phyloP scores from a whole-genome alignment of 805 yeast genomes.

The Suhomyces faveliae region DNA sequence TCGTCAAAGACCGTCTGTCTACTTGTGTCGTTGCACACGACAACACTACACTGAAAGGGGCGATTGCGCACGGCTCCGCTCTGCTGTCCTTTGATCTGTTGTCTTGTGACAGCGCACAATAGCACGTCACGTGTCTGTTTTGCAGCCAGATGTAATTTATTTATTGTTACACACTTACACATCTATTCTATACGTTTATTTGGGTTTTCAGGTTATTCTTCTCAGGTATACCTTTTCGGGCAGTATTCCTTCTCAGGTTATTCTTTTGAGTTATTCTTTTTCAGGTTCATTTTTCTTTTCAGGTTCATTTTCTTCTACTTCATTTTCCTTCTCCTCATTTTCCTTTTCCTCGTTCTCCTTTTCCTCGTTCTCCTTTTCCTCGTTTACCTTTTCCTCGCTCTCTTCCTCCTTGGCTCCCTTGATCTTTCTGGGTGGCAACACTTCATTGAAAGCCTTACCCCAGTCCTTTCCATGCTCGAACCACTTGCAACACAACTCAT shows the following conservation, averaged over 20 bases:
- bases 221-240: background rate
- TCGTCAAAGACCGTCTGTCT: no score
- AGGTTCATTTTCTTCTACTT: conserved; percentile 4
- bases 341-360: conserved; percentile 6
- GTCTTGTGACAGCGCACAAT: background rate
- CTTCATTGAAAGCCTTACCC: conserved; percentile 83
- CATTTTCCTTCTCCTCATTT: conserved; percentile 3
- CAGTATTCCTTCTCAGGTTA: background rate
- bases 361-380: conserved; percentile 8
- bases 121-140: background rate
- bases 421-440: conserved; percentile 76
- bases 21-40: background rate
- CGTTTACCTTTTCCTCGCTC: conserved; percentile 1
- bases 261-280: background rate
- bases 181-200: no score
- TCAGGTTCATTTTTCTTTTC: background rate
- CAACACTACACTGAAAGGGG: background rate
- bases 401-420: conserved; percentile 13
- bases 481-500: conserved; percentile 80
- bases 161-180: background rate
- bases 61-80: conserved; percentile 1
- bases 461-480: conserved; percentile 69
- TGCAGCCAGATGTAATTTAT: no score
- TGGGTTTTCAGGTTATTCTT: no score
- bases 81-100: background rate